Base-by-base conservation (phyloP, 495 filamentous ascomycete genomes). In the Penicillium malachiteum region DNA sequence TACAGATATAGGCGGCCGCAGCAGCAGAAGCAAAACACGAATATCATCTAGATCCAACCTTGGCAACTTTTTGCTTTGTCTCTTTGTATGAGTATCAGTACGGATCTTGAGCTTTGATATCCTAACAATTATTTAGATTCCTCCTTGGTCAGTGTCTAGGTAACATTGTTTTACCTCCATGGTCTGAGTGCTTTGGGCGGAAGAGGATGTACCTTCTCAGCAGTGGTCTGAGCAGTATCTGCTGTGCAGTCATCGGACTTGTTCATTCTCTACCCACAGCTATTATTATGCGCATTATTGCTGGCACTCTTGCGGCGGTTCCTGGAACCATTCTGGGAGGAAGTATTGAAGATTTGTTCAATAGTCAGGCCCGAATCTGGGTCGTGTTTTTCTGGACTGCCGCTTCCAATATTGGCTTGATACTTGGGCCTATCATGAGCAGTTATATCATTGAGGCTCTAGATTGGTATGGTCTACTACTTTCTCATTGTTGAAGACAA, bases 261-360 rank as follows among this genome's bases (percentile, higher is more conserved):
- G 65, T 72, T 0, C 74, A 68, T 1, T 70, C 70, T 0, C 40
- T 79, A 5, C 52, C 68, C 0, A 70, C 58, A 0, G 69, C 77
- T 7, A 55, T 78, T n/a, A 44, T 76, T 12, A 74, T 78, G 44
- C 74, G 81, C 18, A 62, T 78, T 30, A 7, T 78, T 6, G 72
- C 76, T 10, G 81, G 80, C 0, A 52, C 78, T 7, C 59, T 79
- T 17, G 81, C 79, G 0, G 76, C 79, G 13, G 71, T 82, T 3
- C 81, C 80, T 7, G 72, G 75, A 0, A 75, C 78, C 12, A 72
- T 84, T 1, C 72, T 80, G 9, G 71, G 74, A 0, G 79, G 81
- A 9, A 80, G 74, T 42, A 75, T 83, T 48, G 79, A 63, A 54
- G 79, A 82, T 50, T 74, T 82, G 63, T 81, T 73, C 65, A 74